Evolutionary conservation across 176 grass and related monocot species (phyloP), one percentile per base, ranked within the genome.

Genomic region (Saccharum officinarum): DNA sequence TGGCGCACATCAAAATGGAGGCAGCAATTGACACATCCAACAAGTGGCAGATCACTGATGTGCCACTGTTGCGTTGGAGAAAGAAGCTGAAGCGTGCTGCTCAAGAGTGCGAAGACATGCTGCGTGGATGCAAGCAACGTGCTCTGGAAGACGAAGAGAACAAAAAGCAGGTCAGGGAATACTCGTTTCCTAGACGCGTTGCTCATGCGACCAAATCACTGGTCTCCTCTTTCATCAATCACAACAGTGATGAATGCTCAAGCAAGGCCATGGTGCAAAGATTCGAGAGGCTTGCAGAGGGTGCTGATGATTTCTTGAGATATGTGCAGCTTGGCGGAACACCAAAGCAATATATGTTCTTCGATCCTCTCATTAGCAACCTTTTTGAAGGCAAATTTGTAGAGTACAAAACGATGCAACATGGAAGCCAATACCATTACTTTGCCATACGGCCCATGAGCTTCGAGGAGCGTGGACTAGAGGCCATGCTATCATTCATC

Each of bases 301-400:
- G 69, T n/a, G 68, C 69, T 12, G 13, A 10, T 11, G 50, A 45
- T 10, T 82, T 82, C 10, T 17, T 82, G 16, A 82, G 25, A 72
- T 82, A 33, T 31, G 23, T 73, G 50, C 37, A 82, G 80, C 68
- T 82, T 30, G 37, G 80, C 0, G 80, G 80, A 4, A 82, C 37
- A 73, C 52, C 52, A 1, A 54, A 38, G n/a, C 34, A 60, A 11
- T 41, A 61, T n/a, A 2, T 72, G 2, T 83, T 73, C 52, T 73
- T 82, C 3, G 68, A 82, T 37, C 68, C 80, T 72, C 68, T 82
- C 9, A 82, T 82, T 6, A 49, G 37, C 5, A 52, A 82, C 61
- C 25, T 83, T 41, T 73, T 82, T 1, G 52, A 36, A 8, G 52
- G 68, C 0, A 82, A 82, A 45, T 4, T 7, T 3, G 0, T 83